These are phyloP conservation scores for Malania oleifera DNA, from an alignment of 164 flowering plant genomes.

Conservation along the genomic window DNA sequence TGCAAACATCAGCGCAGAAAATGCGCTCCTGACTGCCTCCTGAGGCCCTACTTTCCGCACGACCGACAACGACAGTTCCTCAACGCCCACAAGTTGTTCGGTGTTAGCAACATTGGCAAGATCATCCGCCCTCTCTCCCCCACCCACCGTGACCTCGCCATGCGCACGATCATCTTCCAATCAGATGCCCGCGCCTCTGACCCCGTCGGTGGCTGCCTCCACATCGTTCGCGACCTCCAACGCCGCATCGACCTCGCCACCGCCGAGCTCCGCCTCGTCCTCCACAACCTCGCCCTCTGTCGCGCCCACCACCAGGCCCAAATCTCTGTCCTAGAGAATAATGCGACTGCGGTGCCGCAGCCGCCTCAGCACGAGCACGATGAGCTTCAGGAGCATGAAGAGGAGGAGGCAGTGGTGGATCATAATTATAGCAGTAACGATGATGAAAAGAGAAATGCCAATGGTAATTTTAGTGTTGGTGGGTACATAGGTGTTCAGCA, in stretches of 20 bases:
- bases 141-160: conserved; percentile 25
- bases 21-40: conserved; percentile 44
- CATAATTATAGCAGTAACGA: too few relatives aligned
- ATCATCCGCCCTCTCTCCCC: conserved; percentile 20
- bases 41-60: conserved; percentile 65
- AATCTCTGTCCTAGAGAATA: too few relatives aligned
- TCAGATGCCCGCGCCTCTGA: conserved; percentile 31
- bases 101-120: conserved; percentile 49
- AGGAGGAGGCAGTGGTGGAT: too few relatives aligned
- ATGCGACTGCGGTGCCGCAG: too few relatives aligned
- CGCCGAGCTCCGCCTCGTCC: conserved; percentile 23
- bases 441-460: too few relatives aligned
- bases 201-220: conserved; percentile 42
- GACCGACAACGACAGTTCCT: conserved; percentile 34
- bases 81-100: conserved; percentile 53
- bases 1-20: conserved; percentile 62
- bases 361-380: too few relatives aligned
- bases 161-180: conserved; percentile 34
- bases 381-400: too few relatives aligned
- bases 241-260: conserved; percentile 5
- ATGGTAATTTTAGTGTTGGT: too few relatives aligned
- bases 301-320: too few relatives aligned
- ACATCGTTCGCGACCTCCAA: conserved; percentile 22
- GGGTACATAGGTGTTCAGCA: too few relatives aligned
- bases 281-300: conserved; percentile 13